Conservation (phyloP, 768 basidiomycete genomes). For the Collybiopsis confluens region DNA sequence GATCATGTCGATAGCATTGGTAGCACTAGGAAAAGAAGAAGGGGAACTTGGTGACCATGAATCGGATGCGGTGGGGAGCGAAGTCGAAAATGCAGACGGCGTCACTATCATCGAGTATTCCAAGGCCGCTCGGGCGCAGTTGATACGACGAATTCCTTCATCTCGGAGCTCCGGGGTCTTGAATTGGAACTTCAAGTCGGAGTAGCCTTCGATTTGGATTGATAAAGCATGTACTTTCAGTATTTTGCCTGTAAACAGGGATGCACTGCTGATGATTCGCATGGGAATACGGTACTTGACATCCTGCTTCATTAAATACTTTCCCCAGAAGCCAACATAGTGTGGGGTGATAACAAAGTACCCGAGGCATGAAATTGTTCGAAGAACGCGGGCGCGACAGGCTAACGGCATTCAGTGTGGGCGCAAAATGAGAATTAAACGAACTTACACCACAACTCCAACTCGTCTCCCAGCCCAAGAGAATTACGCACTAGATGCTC, state of each 20-base stretch:
- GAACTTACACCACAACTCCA: conserved; percentile 32
- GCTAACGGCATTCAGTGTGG: conserved; percentile 21
- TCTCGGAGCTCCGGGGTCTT: conserved; percentile 34
- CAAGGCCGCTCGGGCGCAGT: conserved; percentile 11
- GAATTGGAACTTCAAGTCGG: conserved; percentile 48
- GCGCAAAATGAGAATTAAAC: neutral
- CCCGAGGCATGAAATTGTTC: conserved; percentile 32
- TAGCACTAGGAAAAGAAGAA: conserved; percentile 13
- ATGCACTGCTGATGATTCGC: conserved; percentile 34
- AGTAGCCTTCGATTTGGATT: conserved; percentile 42
- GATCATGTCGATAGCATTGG: conserved; percentile 34
- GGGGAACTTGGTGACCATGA: neutral
- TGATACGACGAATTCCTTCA: conserved; percentile 37
- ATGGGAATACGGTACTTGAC: conserved; percentile 40
- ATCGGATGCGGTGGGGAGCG: neutral
- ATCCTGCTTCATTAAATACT: conserved; percentile 32
- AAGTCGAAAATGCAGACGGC: neutral
- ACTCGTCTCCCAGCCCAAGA: conserved; percentile 27
- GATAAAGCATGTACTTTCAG: conserved; percentile 32
- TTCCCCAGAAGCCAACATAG: conserved; percentile 45
- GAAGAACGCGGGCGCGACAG: conserved; percentile 28
- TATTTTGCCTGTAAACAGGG: conserved; percentile 23
- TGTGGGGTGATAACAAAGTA: conserved; percentile 36
- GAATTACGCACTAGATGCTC: conserved; percentile 27
- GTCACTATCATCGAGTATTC: conserved; percentile 3